These are phyloP conservation scores for Komagataella kurtzmanii DNA, from an alignment of 805 yeast genomes.

Conservation along the genomic window DNA sequence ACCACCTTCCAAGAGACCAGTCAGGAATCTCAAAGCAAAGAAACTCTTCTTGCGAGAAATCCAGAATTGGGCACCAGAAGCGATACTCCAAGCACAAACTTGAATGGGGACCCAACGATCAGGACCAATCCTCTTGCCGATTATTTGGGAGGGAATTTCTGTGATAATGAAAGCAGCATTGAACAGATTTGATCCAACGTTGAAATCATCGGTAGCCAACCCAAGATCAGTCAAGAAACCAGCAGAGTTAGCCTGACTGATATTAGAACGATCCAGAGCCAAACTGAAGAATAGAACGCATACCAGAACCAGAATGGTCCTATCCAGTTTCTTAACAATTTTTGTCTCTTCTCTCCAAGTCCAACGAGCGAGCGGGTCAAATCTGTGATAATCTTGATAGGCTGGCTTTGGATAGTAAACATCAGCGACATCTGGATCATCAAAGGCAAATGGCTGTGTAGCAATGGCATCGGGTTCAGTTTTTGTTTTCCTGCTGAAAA, in stretches of 20 bases:
- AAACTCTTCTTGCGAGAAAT: conserved; percentile 13
- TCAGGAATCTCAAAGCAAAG: conserved; percentile 14
- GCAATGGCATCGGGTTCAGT: no score
- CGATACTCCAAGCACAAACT: conserved; percentile 16
- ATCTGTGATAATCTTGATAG: conserved; percentile 2
- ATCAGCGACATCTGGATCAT: not conserved
- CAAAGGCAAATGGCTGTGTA: not conserved
- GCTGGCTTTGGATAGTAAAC: not conserved
- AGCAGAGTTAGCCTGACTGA: not conserved
- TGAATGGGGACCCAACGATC: conserved; percentile 40
- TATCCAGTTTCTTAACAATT: not conserved
- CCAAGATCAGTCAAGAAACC: not conserved
- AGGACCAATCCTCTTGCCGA: conserved; percentile 46
- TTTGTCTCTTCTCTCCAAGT: conserved; percentile 6
- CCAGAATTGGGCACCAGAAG: conserved; percentile 15
- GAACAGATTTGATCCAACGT: conserved; percentile 21
- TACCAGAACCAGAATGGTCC: not conserved
- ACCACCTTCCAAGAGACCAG: conserved; percentile 19
- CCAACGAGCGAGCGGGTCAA: conserved; percentile 9
- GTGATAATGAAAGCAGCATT: conserved; percentile 17
- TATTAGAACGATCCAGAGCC: conserved; percentile 1
- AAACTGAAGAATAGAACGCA: not conserved
- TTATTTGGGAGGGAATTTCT: conserved; percentile 41
- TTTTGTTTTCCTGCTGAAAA: no score
- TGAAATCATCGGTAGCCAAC: conserved; percentile 8